Conservation (phyloP, 352 stramenopile genomes). For the Globisporangium echinulatum region DNA sequence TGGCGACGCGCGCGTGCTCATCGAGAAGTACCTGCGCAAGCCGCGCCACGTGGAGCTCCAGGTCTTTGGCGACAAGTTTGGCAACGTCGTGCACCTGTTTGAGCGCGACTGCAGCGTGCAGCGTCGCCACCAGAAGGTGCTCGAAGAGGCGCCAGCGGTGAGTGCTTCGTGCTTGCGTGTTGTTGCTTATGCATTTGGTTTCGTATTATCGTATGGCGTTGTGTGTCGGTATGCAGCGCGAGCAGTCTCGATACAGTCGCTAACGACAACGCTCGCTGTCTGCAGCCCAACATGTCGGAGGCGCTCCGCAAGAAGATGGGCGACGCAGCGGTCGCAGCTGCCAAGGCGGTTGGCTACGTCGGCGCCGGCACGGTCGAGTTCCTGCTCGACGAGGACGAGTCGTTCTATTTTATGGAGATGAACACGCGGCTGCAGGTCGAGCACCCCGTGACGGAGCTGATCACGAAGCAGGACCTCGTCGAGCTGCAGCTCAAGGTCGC, state of each 20-base stretch:
- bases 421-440: slow-evolving; percentile 95
- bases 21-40: slow-evolving; percentile 89
- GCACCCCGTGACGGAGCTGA: slow-evolving; percentile 90
- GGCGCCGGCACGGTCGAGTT: slow-evolving; percentile 93
- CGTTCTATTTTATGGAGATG: slow-evolving; percentile 97
- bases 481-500: slow-evolving; percentile 94
- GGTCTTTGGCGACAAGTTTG: slow-evolving; percentile 89
- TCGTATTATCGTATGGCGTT: neutral
- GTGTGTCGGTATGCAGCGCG: neutral
- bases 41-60: slow-evolving; percentile 92
- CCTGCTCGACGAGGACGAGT: slow-evolving; percentile 85
- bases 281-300: slow-evolving; percentile 69
- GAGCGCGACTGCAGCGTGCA: slow-evolving; percentile 90
- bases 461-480: slow-evolving; percentile 86
- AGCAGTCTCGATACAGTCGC: neutral
- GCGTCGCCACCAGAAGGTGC: slow-evolving; percentile 91
- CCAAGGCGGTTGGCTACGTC: slow-evolving; percentile 89
- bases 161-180: slow-evolving; percentile 14
- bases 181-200: neutral
- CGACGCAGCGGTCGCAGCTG: slow-evolving; percentile 81
- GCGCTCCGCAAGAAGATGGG: slow-evolving; percentile 85
- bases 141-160: slow-evolving; percentile 91
- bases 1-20: slow-evolving; percentile 84
- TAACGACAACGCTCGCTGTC: neutral
- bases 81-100: slow-evolving; percentile 87